phyloP scores from a whole-genome alignment of 208 protist species.

The Blastocrithidia nonstop region DNA sequence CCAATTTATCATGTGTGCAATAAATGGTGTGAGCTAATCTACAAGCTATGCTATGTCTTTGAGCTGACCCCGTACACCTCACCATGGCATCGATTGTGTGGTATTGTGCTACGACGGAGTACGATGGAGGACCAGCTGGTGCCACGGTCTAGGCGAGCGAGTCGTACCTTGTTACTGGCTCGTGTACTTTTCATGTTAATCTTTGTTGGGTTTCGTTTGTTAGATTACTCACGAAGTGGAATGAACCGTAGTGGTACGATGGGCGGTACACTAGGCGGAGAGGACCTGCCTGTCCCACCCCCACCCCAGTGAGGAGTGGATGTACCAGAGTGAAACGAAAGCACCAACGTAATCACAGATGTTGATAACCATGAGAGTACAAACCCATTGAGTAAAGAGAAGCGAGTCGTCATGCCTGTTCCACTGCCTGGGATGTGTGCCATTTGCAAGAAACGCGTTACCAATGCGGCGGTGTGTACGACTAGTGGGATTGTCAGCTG shows the following conservation, averaged over 20 bases:
- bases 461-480: slow-evolving; percentile 48
- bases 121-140: slow-evolving; percentile 20
- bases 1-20: slow-evolving; percentile 30
- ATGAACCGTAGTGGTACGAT: slow-evolving; percentile 2
- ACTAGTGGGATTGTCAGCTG: slow-evolving; percentile 59
- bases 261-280: slow-evolving; percentile 1
- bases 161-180: slow-evolving; percentile 26
- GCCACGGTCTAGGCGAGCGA: slow-evolving; percentile 14
- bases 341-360: not conserved
- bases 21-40: slow-evolving; percentile 19
- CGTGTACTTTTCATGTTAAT: slow-evolving; percentile 44
- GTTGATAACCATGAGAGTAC: not conserved
- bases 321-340: slow-evolving; percentile 9
- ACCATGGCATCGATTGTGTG: slow-evolving; percentile 29
- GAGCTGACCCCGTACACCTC: slow-evolving; percentile 56
- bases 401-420: not conserved
- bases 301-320: slow-evolving; percentile 51
- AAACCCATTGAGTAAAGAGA: not conserved
- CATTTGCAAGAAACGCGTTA: slow-evolving; percentile 32
- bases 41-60: slow-evolving; percentile 36
- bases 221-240: slow-evolving; percentile 22
- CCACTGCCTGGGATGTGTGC: slow-evolving; percentile 43
- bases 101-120: slow-evolving; percentile 30
- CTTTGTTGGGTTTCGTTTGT: slow-evolving; percentile 47
- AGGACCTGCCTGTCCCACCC: slow-evolving; percentile 38